Conservation (phyloP, 805 yeast genomes). For the Yarrowia sp. region DNA sequence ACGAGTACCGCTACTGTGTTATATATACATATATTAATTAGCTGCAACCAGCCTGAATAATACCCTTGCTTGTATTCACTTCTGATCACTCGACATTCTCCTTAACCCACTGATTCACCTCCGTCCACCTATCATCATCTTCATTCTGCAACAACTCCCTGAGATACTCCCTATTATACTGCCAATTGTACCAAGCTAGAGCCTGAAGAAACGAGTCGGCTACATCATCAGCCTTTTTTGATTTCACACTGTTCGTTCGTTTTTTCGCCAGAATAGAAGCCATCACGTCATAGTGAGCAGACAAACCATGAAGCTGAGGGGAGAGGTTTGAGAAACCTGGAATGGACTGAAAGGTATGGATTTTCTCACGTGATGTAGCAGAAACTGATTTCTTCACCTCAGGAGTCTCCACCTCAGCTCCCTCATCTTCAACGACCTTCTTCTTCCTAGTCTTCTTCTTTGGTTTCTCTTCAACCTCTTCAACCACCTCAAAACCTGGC, state of each 20-base stretch:
- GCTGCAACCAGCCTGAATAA: no score
- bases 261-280: not conserved
- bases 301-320: not conserved
- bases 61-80: no score
- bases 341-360: not conserved
- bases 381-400: not conserved
- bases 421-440: not conserved
- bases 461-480: not conserved
- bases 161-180: not conserved
- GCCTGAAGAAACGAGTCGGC: conserved; percentile 21
- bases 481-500: not conserved
- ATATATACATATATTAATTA: no score
- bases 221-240: conserved; percentile 20
- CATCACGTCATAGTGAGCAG: not conserved
- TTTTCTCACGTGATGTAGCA: not conserved
- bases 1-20: no score
- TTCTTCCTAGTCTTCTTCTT: not conserved
- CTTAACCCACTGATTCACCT: not conserved
- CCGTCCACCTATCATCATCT: not conserved
- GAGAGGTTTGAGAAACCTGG: not conserved
- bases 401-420: not conserved
- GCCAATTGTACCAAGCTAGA: conserved; percentile 25
- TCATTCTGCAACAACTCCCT: not conserved
- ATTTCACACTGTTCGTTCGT: not conserved
- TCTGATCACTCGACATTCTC: not conserved